phyloP scores from a whole-genome alignment of 495 filamentous ascomycete species.

The Chaetomium fimeti region DNA sequence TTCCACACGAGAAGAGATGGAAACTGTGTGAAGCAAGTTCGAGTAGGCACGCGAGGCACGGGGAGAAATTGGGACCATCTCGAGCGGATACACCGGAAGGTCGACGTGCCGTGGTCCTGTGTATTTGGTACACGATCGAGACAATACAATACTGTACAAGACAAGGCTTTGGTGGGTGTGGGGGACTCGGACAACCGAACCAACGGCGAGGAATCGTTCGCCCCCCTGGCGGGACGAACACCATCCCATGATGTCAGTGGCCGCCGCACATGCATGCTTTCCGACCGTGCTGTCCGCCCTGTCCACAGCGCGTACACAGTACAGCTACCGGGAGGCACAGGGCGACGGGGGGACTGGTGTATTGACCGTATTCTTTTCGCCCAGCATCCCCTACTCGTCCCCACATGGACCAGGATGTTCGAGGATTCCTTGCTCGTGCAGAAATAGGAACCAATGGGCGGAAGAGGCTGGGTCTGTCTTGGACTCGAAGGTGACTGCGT shows the following conservation, averaged over 20 bases:
- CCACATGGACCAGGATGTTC: neutral
- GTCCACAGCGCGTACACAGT: neutral
- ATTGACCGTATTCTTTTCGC: neutral
- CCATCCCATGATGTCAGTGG: slow-evolving; percentile 35
- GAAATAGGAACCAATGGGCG: slow-evolving; percentile 11
- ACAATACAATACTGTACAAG: neutral
- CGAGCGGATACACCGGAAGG: neutral
- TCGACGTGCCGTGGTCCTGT: neutral
- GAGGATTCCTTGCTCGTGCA: slow-evolving; percentile 2
- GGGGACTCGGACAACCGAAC: neutral
- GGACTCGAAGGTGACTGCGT: no score
- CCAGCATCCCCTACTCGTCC: neutral
- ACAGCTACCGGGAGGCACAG: neutral
- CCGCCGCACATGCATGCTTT: slow-evolving; percentile 15
- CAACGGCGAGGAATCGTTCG: slow-evolving; percentile 17
- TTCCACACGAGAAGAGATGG: neutral
- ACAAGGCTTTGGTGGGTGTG: neutral
- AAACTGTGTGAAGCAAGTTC: neutral
- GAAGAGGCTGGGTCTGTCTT: neutral
- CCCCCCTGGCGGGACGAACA: slow-evolving; percentile 12
- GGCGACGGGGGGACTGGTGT: neutral
- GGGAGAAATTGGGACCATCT: neutral
- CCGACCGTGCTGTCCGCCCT: neutral
- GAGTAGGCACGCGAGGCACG: no score
- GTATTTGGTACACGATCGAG: no score